Percentiles rank a stretch among this genome's conserved stretches.
Conservation (phyloP, 176 grass and related monocot genomes). For the Carex kokanica region DNA sequence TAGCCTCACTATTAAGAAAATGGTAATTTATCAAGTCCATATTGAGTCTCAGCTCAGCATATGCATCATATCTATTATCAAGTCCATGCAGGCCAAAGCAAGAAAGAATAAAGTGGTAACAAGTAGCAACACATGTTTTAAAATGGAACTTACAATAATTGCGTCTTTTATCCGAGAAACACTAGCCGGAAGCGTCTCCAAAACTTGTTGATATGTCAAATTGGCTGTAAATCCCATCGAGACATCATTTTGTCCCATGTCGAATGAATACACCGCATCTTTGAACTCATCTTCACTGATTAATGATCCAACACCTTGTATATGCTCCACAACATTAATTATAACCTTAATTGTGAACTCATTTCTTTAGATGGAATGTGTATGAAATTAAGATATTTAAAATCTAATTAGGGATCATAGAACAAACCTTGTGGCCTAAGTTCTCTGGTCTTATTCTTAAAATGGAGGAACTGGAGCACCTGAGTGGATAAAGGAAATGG, state of each 20-base stretch:
- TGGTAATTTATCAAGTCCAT: too few relatives aligned
- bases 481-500: conserved; percentile 40
- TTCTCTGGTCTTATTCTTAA: conserved; percentile 46
- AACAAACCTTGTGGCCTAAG: conserved; percentile 33
- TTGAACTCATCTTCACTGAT: conserved; percentile 31
- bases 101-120: too few relatives aligned
- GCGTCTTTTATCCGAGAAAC: conserved; percentile 32
- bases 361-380: too few relatives aligned
- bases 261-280: conserved; percentile 37
- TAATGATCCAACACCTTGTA: conserved; percentile 22
- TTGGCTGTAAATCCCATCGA: conserved; percentile 14
- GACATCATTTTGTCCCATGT: conserved; percentile 52
- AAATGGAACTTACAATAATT: conserved; percentile 28
- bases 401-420: neutral
- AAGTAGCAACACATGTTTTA: too few relatives aligned
- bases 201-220: conserved; percentile 19
- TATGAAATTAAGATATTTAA: neutral
- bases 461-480: conserved; percentile 51
- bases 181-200: conserved; percentile 22
- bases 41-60: too few relatives aligned
- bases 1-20: too few relatives aligned
- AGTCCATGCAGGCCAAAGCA: too few relatives aligned
- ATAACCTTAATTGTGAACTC: too few relatives aligned
- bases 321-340: too few relatives aligned
- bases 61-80: too few relatives aligned